A percentile compares a stretch with the other conserved stretches of the same genome.
phyloP scores from a whole-genome alignment of 2,329 filamentous ascomycete species.

The Daldinia sp. region DNA sequence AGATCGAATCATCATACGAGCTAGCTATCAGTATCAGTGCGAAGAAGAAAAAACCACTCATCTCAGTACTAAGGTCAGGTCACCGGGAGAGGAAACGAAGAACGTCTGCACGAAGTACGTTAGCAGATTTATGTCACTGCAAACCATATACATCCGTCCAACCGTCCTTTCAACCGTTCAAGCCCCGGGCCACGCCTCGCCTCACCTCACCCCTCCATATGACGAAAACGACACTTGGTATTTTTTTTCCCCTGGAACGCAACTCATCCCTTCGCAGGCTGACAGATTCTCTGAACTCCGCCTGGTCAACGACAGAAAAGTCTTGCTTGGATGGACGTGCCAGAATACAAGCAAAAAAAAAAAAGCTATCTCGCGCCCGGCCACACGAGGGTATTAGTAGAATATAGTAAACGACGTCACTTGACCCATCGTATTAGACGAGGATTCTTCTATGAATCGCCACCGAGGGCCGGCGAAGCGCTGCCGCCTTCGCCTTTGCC shows the following conservation, averaged over 20 bases:
- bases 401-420: constrained; percentile 28
- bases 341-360: constrained; percentile 49
- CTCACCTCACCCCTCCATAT: constrained; percentile 22
- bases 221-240: constrained; percentile 33
- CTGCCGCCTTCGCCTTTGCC: constrained; percentile 69
- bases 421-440: constrained; percentile 23
- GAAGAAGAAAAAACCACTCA: constrained; percentile 34
- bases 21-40: constrained; percentile 34
- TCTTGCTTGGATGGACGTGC: constrained; percentile 36
- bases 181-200: constrained; percentile 10
- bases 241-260: constrained; percentile 38
- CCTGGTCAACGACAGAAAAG: constrained; percentile 44
- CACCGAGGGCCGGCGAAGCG: constrained; percentile 66
- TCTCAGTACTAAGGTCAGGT: constrained; percentile 9
- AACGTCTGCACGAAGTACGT: constrained; percentile 29
- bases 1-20: constrained; percentile 4
- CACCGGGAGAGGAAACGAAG: constrained; percentile 31
- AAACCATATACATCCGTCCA: constrained; percentile 22
- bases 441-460: constrained; percentile 57
- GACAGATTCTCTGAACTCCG: constrained; percentile 46
- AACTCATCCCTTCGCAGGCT: constrained; percentile 43
- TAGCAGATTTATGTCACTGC: constrained; percentile 18
- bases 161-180: neutral
- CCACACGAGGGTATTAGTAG: constrained; percentile 45
- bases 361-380: constrained; percentile 11